A percentile compares a stretch with the other conserved stretches of the same genome.
Evolutionary conservation across 2,329 filamentous ascomycete genomes (phyloP).

Genomic region (Talaromyces rugulosus): DNA sequence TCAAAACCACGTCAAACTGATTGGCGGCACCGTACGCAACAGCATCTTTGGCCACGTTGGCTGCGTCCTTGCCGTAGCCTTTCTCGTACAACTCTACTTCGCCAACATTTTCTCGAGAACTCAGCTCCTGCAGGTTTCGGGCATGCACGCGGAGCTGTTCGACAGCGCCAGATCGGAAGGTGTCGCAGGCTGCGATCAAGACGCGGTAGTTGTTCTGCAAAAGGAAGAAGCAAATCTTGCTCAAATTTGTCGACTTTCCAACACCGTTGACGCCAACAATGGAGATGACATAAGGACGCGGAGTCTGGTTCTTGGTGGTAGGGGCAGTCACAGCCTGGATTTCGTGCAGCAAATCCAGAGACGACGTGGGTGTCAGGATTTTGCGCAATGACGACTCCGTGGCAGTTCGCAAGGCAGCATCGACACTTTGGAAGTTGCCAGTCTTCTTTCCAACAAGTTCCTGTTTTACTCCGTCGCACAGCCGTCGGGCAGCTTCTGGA

Average conservation of each 20-base stretch:
- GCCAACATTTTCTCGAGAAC: conserved; percentile 72
- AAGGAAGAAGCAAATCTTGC: conserved; percentile 97
- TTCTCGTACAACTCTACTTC: conserved; percentile 90
- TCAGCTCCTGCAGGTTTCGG: conserved; percentile 85
- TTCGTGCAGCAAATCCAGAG: conserved; percentile 87
- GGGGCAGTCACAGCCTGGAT: conserved; percentile 75
- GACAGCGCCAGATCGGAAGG: conserved; percentile 93
- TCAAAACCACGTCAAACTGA: conserved; percentile 87
- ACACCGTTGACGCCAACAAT: conserved; percentile 98
- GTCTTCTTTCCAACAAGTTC: conserved; percentile 90
- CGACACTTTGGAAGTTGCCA: conserved; percentile 82
- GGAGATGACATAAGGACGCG: conserved; percentile 91
- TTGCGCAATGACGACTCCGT: conserved; percentile 92
- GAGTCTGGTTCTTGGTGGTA: conserved; percentile 57
- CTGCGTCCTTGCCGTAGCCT: conserved; percentile 96
- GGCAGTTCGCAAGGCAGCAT: conserved; percentile 74
- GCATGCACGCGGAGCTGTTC: conserved; percentile 96
- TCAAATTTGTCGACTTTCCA: conserved; percentile 94
- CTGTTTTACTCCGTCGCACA: conserved; percentile 87
- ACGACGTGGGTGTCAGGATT: conserved; percentile 93
- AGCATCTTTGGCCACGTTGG: conserved; percentile 89
- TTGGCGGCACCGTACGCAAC: conserved; percentile 73
- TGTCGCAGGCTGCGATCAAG: conserved; percentile 89
- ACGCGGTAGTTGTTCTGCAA: conserved; percentile 96
- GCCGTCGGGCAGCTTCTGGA: conserved; percentile 81